Percentiles rank a stretch among this genome's conserved stretches.
phyloP scores from a whole-genome alignment of 1,284 basidiomycete species.

The Austroboletus rostrupii region DNA sequence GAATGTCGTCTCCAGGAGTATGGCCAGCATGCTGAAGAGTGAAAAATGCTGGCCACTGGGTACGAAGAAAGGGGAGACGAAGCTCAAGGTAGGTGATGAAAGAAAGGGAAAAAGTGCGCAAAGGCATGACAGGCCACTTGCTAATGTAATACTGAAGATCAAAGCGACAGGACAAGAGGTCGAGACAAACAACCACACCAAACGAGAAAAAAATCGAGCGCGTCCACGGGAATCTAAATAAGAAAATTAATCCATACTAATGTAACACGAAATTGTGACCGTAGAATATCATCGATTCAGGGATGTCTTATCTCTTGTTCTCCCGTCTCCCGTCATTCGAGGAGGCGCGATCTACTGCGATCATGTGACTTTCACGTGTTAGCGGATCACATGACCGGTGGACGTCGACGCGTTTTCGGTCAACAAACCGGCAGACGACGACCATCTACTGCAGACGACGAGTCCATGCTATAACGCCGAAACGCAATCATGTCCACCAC shows the following conservation, averaged over 20 bases:
- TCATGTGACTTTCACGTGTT: conserved; percentile 19
- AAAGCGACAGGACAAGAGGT: too few relatives aligned
- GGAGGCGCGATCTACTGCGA: not conserved
- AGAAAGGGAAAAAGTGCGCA: too few relatives aligned
- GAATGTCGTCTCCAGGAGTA: too few relatives aligned
- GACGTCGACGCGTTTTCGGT: conserved; percentile 5
- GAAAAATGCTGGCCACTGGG: too few relatives aligned
- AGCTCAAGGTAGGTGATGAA: too few relatives aligned
- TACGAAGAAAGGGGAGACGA: too few relatives aligned
- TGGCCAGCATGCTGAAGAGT: too few relatives aligned
- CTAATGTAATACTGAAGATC: not conserved
- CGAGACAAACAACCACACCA: conserved; percentile 10
- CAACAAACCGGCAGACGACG: conserved; percentile 8
- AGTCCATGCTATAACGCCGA: conserved; percentile 4
- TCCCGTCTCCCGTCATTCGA: not conserved
- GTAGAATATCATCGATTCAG: not conserved
- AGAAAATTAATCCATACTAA: not conserved
- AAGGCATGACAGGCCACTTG: not conserved
- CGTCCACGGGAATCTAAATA: not conserved
- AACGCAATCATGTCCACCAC: conserved; percentile 51
- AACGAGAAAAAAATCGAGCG: conserved; percentile 2
- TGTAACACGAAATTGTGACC: not conserved
- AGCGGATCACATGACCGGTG: conserved; percentile 16
- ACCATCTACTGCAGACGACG: conserved; percentile 1
- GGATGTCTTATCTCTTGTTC: conserved; percentile 18